Percentiles rank a stretch among this genome's conserved stretches.
These are phyloP conservation scores for Cercospora canescens DNA, from an alignment of 2,329 filamentous ascomycete genomes.

Conservation along the genomic window DNA sequence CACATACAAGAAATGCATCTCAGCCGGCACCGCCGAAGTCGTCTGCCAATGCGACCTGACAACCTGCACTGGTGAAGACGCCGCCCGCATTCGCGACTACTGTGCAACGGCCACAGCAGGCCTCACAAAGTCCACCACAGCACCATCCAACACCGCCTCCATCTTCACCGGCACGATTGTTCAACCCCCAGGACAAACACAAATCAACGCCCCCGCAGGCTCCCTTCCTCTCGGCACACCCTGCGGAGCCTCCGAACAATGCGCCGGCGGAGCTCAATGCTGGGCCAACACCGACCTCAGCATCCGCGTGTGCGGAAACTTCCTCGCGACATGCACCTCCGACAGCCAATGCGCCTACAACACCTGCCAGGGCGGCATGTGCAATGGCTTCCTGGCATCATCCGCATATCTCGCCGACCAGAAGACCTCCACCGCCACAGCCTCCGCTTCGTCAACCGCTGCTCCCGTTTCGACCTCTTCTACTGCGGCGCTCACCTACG, in stretches of 20 bases:
- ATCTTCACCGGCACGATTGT: slow-evolving; percentile 18
- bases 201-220: slow-evolving; percentile 22
- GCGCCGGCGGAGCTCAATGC: slow-evolving; percentile 23
- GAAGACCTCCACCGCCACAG: neutral
- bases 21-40: slow-evolving; percentile 12
- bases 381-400: slow-evolving; percentile 18
- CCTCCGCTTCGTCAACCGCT: neutral
- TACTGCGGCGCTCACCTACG: neutral
- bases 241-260: slow-evolving; percentile 23
- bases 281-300: slow-evolving; percentile 19
- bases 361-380: slow-evolving; percentile 29
- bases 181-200: slow-evolving; percentile 16
- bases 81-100: slow-evolving; percentile 20
- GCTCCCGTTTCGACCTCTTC: neutral
- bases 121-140: neutral
- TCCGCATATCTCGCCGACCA: neutral
- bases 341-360: slow-evolving; percentile 30
- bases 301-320: slow-evolving; percentile 27
- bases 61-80: slow-evolving; percentile 20
- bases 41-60: slow-evolving; percentile 18
- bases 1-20: slow-evolving; percentile 19
- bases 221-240: slow-evolving; percentile 25
- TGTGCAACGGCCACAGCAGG: slow-evolving; percentile 17
- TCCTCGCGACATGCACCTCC: slow-evolving; percentile 26
- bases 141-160: neutral